Evolutionary conservation across 2,329 filamentous ascomycete genomes (phyloP).

Genomic region (Aurifilum marmelostoma): DNA sequence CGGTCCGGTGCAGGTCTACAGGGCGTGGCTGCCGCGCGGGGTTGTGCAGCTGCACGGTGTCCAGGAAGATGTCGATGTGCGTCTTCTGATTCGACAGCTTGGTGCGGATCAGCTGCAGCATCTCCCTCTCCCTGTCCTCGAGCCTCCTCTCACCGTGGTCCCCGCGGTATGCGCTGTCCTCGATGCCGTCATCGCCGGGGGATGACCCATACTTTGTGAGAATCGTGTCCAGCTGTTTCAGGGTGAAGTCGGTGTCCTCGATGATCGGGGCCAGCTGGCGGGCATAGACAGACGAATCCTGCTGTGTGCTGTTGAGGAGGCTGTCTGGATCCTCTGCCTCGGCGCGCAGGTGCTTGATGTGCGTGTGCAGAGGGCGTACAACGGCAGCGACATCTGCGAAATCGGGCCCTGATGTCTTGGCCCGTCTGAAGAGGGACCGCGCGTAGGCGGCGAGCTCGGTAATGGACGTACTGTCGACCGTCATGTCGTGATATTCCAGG

Average conservation of each 20-base stretch:
- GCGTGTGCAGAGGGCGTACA: constrained; percentile 57
- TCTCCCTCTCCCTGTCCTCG: constrained; percentile 43
- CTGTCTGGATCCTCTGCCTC: constrained; percentile 62
- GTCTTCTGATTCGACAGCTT: constrained; percentile 57
- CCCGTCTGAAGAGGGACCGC: constrained; percentile 57
- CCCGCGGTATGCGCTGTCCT: constrained; percentile 28
- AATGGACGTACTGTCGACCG: constrained; percentile 45
- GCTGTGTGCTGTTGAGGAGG: constrained; percentile 47
- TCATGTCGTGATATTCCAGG: constrained; percentile 35
- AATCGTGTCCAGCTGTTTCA: constrained; percentile 58
- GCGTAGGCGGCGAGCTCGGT: constrained; percentile 60
- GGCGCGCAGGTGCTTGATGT: constrained; percentile 59
- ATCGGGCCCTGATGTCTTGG: constrained; percentile 51
- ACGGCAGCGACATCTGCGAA: constrained; percentile 54
- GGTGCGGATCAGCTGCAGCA: constrained; percentile 46
- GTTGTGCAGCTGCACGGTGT: constrained; percentile 59
- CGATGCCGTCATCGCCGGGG: constrained; percentile 34
- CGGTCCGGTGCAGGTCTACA: constrained; percentile 39
- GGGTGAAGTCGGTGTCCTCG: constrained; percentile 57
- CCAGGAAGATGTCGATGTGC: constrained; percentile 59
- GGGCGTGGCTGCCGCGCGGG: constrained; percentile 44
- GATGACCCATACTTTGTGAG: constrained; percentile 49
- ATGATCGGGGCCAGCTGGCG: constrained; percentile 56
- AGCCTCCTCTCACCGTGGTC: constrained; percentile 26
- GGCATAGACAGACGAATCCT: constrained; percentile 46